A percentile compares a stretch with the other conserved stretches of the same genome.
Evolutionary conservation across 2,329 filamentous ascomycete species (phyloP).

Genomic region (Eurotiales sp.): DNA sequence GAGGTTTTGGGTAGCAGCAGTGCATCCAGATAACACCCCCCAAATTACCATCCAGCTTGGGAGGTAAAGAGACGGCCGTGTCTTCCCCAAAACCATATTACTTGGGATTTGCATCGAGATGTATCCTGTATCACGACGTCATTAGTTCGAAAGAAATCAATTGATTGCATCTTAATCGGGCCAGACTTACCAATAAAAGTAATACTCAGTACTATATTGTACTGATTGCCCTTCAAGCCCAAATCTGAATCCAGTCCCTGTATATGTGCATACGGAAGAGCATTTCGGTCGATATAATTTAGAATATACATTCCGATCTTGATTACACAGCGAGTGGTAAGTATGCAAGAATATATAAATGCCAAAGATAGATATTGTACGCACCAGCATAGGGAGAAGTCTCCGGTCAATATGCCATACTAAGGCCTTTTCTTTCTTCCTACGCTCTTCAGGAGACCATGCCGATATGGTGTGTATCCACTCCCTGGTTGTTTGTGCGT

Average conservation of each 20-base stretch:
- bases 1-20: constrained; percentile 59
- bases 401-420: neutral
- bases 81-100: constrained; percentile 66
- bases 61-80: constrained; percentile 58
- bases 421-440: neutral
- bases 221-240: constrained; percentile 58
- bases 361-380: neutral
- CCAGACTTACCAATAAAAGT: constrained; percentile 61
- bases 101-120: constrained; percentile 69
- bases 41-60: constrained; percentile 47
- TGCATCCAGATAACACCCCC: constrained; percentile 60
- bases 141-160: too few species aligned
- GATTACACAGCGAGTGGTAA: neutral
- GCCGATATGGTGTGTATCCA: neutral
- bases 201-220: constrained; percentile 63
- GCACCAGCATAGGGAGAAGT: neutral
- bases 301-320: constrained; percentile 3
- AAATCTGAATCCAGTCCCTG: constrained; percentile 65
- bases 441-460: neutral
- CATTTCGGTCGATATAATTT: neutral
- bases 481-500: neutral
- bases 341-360: neutral
- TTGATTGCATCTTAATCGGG: too few species aligned
- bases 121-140: constrained; percentile 47
- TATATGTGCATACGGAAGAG: constrained; percentile 54